These are phyloP conservation scores for Aspergillus coremiiformis DNA, from an alignment of 495 filamentous ascomycete genomes.

Conservation along the genomic window DNA sequence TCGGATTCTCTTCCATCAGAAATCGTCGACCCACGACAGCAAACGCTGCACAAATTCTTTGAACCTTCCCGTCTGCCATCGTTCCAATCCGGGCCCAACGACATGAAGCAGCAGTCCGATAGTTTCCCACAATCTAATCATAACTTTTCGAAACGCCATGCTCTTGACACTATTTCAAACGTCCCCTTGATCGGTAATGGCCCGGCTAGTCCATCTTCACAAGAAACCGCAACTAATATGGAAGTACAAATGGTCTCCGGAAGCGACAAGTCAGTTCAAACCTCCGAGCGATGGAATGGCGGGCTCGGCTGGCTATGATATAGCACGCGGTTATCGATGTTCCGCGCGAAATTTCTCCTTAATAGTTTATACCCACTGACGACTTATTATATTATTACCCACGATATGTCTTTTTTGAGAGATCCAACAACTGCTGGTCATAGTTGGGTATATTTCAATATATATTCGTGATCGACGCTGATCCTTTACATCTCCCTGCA, in stretches of 20 bases:
- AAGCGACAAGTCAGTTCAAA: constrained; percentile 15
- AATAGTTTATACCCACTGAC: not conserved
- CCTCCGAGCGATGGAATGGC: constrained; percentile 9
- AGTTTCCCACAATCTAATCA: constrained; percentile 14
- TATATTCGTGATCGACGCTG: not conserved
- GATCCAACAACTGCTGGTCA: constrained; percentile 3
- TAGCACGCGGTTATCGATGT: not conserved
- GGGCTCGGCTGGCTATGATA: constrained; percentile 23
- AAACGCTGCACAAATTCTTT: constrained; percentile 39
- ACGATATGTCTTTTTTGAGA: not conserved
- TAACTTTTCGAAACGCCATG: constrained; percentile 14
- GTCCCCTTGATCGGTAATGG: constrained; percentile 17
- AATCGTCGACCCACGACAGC: constrained; percentile 37
- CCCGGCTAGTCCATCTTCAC: constrained; percentile 19
- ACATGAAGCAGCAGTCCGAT: constrained; percentile 6
- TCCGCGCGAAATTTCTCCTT: not conserved
- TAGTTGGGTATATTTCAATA: not conserved
- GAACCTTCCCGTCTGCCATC: constrained; percentile 25
- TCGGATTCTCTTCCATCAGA: constrained; percentile 21
- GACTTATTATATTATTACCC: not conserved
- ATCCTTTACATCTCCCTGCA: not conserved
- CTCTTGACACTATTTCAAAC: constrained; percentile 14
- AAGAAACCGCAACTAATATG: constrained; percentile 35
- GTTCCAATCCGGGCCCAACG: constrained; percentile 1
- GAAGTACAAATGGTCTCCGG: constrained; percentile 37